Evolutionary conservation across 306 rosid species (phyloP), one percentile per base, ranked within the genome.

Genomic region (Casuarina equisetifolia): DNA sequence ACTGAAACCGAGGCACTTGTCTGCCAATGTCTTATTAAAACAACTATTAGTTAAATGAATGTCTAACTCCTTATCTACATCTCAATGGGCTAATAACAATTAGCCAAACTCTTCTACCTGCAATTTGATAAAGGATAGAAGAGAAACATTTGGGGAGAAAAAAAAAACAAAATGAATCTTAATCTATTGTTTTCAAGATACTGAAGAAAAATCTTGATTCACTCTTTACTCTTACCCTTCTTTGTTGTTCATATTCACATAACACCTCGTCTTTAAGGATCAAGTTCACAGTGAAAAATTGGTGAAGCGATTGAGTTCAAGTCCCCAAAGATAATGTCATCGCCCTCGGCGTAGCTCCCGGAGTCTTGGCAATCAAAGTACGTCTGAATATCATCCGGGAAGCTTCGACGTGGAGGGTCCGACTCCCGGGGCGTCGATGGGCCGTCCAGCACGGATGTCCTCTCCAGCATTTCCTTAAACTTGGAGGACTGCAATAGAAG

Each of bases 371-470:
- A 83, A 45, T 85, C 97, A 75, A 94, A 94, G 49, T 85, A 92
- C 0, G 98, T 94, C 71, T 94, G 98, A 76, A 94, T 89, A 73
- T 94, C 96, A 71, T 94, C 97, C 0, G 98, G 98, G 49, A 94
- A 89, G 7, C 86, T 86, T 1, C 95, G 90, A 4, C 85, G 84
- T 2, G 86, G 87, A 5, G 80, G 79, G 12, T 82, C 84, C 3
- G 85, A 57, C 5, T 88, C 89, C 1, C 68, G 16, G 2, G 81
- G 59, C 0, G 76, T 49, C n/a, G 88, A 52, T 0, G 89, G 66
- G 62, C 78, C 50, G 32, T 82, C 87, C 0, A 70, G 76, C 1
- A 68, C 69, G 1, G 84, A 82, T 2, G 91, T 87, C 44, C 82
- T 77, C 73, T 90, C 86, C 3, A 91, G 59, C 93, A 91, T 91